Conservation (phyloP, 2,329 filamentous ascomycete genomes). For the Rhexocercosporidium sp. region DNA sequence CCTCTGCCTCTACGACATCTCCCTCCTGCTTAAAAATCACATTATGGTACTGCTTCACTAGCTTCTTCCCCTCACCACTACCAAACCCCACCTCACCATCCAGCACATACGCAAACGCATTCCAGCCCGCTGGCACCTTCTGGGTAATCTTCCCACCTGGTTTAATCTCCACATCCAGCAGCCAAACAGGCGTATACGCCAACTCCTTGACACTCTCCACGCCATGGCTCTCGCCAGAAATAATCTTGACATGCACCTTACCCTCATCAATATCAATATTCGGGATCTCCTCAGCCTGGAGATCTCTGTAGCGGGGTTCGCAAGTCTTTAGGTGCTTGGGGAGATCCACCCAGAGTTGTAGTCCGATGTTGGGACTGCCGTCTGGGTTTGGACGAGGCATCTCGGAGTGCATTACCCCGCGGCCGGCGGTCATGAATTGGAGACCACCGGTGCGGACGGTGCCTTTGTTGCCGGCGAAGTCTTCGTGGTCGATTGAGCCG, state of each 20-base stretch:
- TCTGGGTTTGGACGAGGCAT: slow-evolving; percentile 6
- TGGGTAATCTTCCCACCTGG: not conserved
- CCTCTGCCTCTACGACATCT: not conserved
- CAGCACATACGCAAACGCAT: slow-evolving; percentile 3
- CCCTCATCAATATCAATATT: not conserved
- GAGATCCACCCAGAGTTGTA: not conserved
- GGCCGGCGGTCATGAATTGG: slow-evolving; percentile 12
- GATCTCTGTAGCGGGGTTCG: not conserved
- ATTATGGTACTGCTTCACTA: not conserved
- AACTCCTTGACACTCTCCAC: not conserved
- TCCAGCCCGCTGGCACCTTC: not conserved
- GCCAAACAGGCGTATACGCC: not conserved
- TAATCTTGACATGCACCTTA: not conserved
- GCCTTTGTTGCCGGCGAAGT: slow-evolving; percentile 7
- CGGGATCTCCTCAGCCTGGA: not conserved
- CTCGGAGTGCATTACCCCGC: slow-evolving; percentile 9
- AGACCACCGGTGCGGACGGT: slow-evolving; percentile 1
- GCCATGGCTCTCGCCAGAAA: slow-evolving; percentile 1
- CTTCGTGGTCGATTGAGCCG: slow-evolving; percentile 2
- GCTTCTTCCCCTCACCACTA: not conserved
- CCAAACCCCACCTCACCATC: not conserved
- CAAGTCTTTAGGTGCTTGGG: not conserved
- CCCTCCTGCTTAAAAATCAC: not conserved
- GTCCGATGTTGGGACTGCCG: slow-evolving; percentile 9
- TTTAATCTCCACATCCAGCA: slow-evolving; percentile 1